phyloP scores from a whole-genome alignment of 2,329 filamentous ascomycete species.

The Xylariaceae sp. region DNA sequence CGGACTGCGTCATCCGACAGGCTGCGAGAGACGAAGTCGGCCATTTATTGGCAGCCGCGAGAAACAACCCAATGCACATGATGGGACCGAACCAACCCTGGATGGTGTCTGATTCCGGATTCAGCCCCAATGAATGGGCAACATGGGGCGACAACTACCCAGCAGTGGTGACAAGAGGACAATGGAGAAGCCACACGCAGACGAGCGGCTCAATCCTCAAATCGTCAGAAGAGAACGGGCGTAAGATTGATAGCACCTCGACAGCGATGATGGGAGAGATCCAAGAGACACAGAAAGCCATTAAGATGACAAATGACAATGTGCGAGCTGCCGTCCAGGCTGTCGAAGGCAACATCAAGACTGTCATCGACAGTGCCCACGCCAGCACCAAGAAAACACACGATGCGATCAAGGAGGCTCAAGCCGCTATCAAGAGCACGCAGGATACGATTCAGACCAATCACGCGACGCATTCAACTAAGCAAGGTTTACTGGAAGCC shows the following conservation, averaged over 20 bases:
- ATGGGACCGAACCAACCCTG: constrained; percentile 2
- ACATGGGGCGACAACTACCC: constrained; percentile 19
- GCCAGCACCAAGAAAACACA: constrained; percentile 10
- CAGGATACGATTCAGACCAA: constrained; percentile 20
- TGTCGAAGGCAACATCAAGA: constrained; percentile 13
- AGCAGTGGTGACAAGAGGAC: constrained; percentile 15
- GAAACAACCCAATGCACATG: background rate
- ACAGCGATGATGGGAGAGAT: constrained; percentile 12
- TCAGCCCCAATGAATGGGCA: constrained; percentile 6
- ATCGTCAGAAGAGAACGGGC: constrained; percentile 16
- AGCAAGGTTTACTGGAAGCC: constrained; percentile 22
- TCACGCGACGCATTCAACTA: constrained; percentile 17
- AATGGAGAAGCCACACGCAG: constrained; percentile 22
- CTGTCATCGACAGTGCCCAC: constrained; percentile 12
- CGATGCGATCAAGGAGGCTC: constrained; percentile 17
- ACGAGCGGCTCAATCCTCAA: constrained; percentile 15
- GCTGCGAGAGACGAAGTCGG: constrained; percentile 4
- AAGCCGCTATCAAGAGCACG: constrained; percentile 18
- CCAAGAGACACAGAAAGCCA: constrained; percentile 16
- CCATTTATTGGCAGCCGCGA: background rate
- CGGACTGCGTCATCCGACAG: constrained; percentile 5
- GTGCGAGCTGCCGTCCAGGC: constrained; percentile 12
- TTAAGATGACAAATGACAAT: constrained; percentile 17
- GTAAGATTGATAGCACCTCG: constrained; percentile 15
- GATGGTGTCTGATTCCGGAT: constrained; percentile 2